phyloP scores from a whole-genome alignment of 2,329 filamentous ascomycete genomes.

The Venturia asperata region DNA sequence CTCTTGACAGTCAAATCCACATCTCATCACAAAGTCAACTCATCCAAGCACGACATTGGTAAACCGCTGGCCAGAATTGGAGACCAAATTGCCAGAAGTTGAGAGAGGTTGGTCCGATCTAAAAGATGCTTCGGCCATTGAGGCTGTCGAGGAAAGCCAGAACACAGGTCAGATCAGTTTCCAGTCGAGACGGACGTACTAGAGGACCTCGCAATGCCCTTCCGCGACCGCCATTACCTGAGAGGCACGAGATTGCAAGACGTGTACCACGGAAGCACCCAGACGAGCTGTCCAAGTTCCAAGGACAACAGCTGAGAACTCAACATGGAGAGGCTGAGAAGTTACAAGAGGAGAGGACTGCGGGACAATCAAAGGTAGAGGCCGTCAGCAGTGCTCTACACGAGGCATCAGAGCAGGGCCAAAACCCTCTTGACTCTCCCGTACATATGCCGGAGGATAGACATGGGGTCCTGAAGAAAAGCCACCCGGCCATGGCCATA shows the following conservation, averaged over 20 bases:
- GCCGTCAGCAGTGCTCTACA: constrained; percentile 41
- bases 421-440: constrained; percentile 49
- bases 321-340: not conserved
- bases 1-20: not conserved
- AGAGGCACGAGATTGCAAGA: not conserved
- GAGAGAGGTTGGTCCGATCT: not conserved
- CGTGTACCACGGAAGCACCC: constrained; percentile 14
- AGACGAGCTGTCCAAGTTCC: not conserved
- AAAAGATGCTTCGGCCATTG: constrained; percentile 22
- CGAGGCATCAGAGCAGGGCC: constrained; percentile 32
- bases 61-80: too few species aligned
- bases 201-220: constrained; percentile 27
- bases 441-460: constrained; percentile 57
- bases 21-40: too few species aligned
- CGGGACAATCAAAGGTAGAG: constrained; percentile 32
- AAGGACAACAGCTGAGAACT: constrained; percentile 11
- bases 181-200: constrained; percentile 23
- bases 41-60: too few species aligned
- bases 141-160: constrained; percentile 26
- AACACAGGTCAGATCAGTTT: not conserved
- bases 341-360: constrained; percentile 21
- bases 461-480: constrained; percentile 50
- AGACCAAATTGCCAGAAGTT: too few species aligned
- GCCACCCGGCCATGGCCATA: constrained; percentile 51
- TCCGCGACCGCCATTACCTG: constrained; percentile 23